phyloP scores from a whole-genome alignment of 2,329 filamentous ascomycete species.

The Pseudogymnoascus sp. region DNA sequence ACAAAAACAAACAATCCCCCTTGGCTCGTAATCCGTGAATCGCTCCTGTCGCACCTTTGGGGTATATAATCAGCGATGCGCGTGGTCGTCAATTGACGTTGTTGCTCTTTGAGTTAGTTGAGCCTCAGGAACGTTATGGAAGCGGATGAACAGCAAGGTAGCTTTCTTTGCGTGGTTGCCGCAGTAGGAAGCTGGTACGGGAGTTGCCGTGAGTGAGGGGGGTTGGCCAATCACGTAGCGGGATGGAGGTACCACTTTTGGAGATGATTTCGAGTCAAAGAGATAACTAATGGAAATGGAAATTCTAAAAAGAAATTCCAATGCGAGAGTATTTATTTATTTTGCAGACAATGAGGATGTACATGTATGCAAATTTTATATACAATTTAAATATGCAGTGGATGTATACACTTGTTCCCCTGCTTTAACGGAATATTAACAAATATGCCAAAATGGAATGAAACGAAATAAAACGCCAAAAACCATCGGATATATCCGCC shows the following conservation, averaged over 20 bases:
- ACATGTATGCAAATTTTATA: neutral
- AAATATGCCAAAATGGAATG: neutral
- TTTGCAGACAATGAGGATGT: neutral
- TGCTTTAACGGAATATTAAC: neutral
- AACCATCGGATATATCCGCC: neutral
- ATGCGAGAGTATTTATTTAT: neutral
- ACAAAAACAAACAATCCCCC: constrained; percentile 3
- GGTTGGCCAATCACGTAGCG: neutral
- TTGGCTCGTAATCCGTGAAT: neutral
- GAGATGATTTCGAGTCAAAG: neutral
- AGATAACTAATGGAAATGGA: neutral
- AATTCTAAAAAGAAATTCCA: neutral
- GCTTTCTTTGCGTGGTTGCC: neutral
- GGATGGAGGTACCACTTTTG: neutral
- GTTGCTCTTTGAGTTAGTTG: neutral
- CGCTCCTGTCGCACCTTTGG: neutral
- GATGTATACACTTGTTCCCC: neutral
- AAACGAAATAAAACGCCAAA: neutral
- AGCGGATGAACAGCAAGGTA: constrained; percentile 3
- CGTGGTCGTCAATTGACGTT: constrained; percentile 1
- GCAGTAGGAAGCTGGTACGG: neutral
- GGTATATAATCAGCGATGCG: neutral
- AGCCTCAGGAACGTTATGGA: constrained; percentile 1
- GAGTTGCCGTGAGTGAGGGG: neutral
- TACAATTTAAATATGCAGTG: neutral